Percentiles rank a stretch among this genome's conserved stretches.
phyloP scores from a whole-genome alignment of 176 grass and related monocot genomes.

The Aechmea fasciata region DNA sequence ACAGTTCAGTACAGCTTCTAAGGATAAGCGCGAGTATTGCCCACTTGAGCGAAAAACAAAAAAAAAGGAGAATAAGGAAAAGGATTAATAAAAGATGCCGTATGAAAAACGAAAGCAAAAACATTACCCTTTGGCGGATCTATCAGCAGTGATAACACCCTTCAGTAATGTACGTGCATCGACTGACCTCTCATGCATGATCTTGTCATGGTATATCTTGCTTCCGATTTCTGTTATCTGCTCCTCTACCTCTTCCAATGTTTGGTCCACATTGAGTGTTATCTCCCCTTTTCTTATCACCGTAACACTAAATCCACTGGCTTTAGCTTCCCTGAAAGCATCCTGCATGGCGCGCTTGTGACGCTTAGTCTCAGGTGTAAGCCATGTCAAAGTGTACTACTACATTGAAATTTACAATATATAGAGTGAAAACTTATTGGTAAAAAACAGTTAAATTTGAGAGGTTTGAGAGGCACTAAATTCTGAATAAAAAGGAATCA shows the following conservation, averaged over 20 bases:
- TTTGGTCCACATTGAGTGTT: constrained; percentile 33
- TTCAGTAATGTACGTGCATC: constrained; percentile 25
- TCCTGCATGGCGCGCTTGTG: constrained; percentile 14
- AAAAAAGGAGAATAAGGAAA: not conserved
- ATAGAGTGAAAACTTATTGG: no score
- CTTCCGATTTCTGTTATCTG: constrained; percentile 31
- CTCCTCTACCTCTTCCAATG: constrained; percentile 32
- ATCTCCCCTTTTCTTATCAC: constrained; percentile 30
- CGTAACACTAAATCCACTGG: constrained; percentile 23
- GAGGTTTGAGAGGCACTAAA: no score
- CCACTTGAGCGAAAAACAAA: not conserved
- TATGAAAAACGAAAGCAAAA: not conserved
- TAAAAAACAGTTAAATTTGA: no score
- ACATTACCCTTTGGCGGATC: constrained; percentile 20
- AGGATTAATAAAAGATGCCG: not conserved
- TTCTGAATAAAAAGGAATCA: no score
- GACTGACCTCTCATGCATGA: constrained; percentile 26
- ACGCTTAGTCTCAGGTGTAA: no score
- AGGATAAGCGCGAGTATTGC: not conserved
- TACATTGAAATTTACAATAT: no score
- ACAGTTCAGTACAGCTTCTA: not conserved
- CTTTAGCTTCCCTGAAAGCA: constrained; percentile 30
- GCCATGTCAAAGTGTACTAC: no score
- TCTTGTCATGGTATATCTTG: constrained; percentile 33
- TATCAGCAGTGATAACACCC: constrained; percentile 19